Evolutionary conservation across 192 early-diverging fungal genomes (phyloP), one percentile per base, ranked within the genome.

Genomic region (Coemansia asiatica): DNA sequence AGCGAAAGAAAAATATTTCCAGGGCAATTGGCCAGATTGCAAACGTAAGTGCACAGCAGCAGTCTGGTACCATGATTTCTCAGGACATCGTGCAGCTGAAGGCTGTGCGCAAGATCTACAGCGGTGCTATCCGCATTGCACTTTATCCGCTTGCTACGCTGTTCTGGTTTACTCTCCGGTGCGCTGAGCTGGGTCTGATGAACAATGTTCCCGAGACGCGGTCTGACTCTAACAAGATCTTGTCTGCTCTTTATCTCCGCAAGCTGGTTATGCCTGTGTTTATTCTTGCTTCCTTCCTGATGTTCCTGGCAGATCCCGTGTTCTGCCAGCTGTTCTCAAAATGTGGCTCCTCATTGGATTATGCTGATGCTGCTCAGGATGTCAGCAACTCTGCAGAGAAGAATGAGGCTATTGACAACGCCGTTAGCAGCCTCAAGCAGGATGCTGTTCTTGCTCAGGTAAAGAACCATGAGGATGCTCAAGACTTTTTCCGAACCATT

Each of bases 311-410:
- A 2, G 56, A 57, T n/a, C 56, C 56, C 12, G 28, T 57, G 27
- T 57, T 57, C 56, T 36, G 56, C 29, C 56, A 57, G 56, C 56
- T 57, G 18, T 57, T 57, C 33, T 36, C 56, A 57, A 36, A 18
- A 33, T 33, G 19, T 19, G 25, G 16, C 16, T 44, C 40, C 2
- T 44, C 40, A 13, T 18, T 33, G 3, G 56, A 33, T 4, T 15
- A 23, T 4, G 51, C 28, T 27, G 51, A 27, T 27, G 27, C 23
- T 26, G 12, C 15, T 8, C 25, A 28, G 4, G 51, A 54, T 12
- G 13, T 28, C 27, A 8, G n/a, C n/a, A n/a, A 2, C 4, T 2
- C 56, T n/a, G 15, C 16, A 4, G 56, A 57, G 18, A 57, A 15
- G 28, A 57, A 57, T 33, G 33, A 33, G 4, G 6, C 33, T 5